phyloP scores from a whole-genome alignment of 2,329 filamentous ascomycete genomes.

The Geosmithia flava region DNA sequence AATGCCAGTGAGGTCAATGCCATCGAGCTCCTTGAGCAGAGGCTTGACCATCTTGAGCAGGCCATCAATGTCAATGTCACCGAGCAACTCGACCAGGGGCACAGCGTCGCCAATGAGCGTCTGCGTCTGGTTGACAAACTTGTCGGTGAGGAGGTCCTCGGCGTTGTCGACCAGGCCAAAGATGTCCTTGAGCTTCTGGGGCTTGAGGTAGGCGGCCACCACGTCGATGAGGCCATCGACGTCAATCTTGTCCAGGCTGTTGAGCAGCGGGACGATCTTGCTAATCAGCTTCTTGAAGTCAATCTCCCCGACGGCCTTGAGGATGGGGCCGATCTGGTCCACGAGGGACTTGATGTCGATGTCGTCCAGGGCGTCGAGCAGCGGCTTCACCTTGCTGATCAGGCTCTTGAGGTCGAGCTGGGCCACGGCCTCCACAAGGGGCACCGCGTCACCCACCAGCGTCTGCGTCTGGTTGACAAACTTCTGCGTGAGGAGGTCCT shows the following conservation, averaged over 20 bases:
- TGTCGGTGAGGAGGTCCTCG: conserved; percentile 19
- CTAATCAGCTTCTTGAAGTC: conserved; percentile 15
- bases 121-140: conserved; percentile 28
- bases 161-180: conserved; percentile 22
- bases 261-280: conserved; percentile 17
- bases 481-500: conserved; percentile 20
- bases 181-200: conserved; percentile 18
- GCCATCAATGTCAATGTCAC: conserved; percentile 19
- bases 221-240: conserved; percentile 19
- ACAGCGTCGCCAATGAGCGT: conserved; percentile 21
- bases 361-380: conserved; percentile 16
- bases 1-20: conserved; percentile 18
- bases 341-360: conserved; percentile 20
- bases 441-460: conserved; percentile 21
- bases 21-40: conserved; percentile 12
- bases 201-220: conserved; percentile 19
- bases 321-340: conserved; percentile 14
- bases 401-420: conserved; percentile 20
- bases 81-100: conserved; percentile 21
- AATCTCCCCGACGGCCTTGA: conserved; percentile 15
- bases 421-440: conserved; percentile 20
- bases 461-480: conserved; percentile 28
- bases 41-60: conserved; percentile 15
- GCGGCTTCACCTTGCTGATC: conserved; percentile 14
- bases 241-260: conserved; percentile 15